phyloP scores from a whole-genome alignment of 2,329 filamentous ascomycete genomes.

The Monosporascus sp. region DNA sequence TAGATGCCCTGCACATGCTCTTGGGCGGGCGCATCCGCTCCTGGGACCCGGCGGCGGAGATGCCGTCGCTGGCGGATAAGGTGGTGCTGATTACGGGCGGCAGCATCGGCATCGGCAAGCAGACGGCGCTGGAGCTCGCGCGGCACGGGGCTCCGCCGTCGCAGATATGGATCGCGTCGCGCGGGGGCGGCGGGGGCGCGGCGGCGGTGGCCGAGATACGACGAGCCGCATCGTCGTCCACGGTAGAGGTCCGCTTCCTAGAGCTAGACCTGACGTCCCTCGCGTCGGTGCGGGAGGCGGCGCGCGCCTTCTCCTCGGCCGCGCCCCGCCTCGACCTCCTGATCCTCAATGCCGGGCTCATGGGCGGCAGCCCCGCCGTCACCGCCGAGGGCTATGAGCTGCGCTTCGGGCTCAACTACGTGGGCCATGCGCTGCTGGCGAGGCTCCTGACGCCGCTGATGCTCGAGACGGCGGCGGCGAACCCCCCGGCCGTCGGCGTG shows the following conservation, averaged over 20 bases:
- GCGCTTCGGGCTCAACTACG: slow-evolving; percentile 38
- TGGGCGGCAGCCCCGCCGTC: slow-evolving; percentile 25
- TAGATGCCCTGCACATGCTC: neutral
- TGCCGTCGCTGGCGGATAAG: slow-evolving; percentile 28
- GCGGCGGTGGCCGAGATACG: slow-evolving; percentile 19
- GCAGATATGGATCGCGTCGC: slow-evolving; percentile 18
- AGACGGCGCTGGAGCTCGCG: slow-evolving; percentile 31
- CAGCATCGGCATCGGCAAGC: slow-evolving; percentile 33
- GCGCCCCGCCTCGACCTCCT: slow-evolving; percentile 33
- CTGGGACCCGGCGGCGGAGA: slow-evolving; percentile 11
- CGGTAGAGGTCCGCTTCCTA: slow-evolving; percentile 17
- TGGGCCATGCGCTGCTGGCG: slow-evolving; percentile 36
- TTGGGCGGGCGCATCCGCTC: neutral
- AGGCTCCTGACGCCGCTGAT: slow-evolving; percentile 29
- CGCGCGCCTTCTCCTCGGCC: slow-evolving; percentile 20
- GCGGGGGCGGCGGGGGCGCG: slow-evolving; percentile 20
- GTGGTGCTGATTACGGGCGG: slow-evolving; percentile 33
- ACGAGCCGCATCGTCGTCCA: slow-evolving; percentile 11
- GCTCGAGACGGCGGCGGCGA: slow-evolving; percentile 11
- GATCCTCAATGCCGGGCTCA: slow-evolving; percentile 37
- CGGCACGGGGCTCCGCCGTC: slow-evolving; percentile 20
- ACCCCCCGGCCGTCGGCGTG: slow-evolving; percentile 18
- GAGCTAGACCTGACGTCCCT: slow-evolving; percentile 32
- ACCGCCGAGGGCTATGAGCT: slow-evolving; percentile 38
- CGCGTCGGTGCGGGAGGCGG: slow-evolving; percentile 25